Conservation (phyloP, 106 monocot genomes). For the Platanthera zijinensis region DNA sequence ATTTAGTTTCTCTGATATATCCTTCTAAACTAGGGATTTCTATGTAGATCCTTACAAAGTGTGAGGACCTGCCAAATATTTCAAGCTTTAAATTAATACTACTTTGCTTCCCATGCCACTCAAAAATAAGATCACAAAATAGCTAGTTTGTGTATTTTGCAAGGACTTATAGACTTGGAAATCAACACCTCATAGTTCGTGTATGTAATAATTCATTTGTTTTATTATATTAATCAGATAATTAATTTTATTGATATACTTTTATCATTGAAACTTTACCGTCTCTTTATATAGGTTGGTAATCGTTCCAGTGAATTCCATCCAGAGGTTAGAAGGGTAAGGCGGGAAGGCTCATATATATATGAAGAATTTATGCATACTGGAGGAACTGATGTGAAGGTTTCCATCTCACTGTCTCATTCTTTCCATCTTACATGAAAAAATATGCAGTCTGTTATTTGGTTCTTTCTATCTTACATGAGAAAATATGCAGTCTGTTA, state of each 20-base stretch:
- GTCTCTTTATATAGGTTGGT: constrained; percentile 45
- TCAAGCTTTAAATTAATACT: neutral
- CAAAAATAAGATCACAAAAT: neutral
- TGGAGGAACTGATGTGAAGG: constrained; percentile 99
- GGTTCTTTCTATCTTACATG: neutral
- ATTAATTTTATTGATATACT: constrained; percentile 2
- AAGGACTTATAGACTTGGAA: neutral
- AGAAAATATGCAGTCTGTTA: neutral
- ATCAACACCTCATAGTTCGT: neutral
- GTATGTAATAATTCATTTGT: neutral
- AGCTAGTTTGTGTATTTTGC: neutral
- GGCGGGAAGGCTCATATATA: constrained; percentile 95
- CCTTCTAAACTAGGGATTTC: neutral
- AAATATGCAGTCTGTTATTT: neutral
- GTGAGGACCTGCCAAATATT: neutral
- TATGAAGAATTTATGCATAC: constrained; percentile 99
- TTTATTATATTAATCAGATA: neutral
- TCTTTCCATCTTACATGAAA: neutral
- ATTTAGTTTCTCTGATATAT: too few relatives aligned
- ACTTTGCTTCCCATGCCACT: neutral
- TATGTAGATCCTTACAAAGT: neutral
- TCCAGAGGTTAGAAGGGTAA: constrained; percentile 90
- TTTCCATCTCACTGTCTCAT: constrained; percentile 12
- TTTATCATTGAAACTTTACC: neutral
- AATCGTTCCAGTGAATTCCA: constrained; percentile 98